Conservation (phyloP, 202 grass and related monocot species). For the Dendrocalamus latiflorus region DNA sequence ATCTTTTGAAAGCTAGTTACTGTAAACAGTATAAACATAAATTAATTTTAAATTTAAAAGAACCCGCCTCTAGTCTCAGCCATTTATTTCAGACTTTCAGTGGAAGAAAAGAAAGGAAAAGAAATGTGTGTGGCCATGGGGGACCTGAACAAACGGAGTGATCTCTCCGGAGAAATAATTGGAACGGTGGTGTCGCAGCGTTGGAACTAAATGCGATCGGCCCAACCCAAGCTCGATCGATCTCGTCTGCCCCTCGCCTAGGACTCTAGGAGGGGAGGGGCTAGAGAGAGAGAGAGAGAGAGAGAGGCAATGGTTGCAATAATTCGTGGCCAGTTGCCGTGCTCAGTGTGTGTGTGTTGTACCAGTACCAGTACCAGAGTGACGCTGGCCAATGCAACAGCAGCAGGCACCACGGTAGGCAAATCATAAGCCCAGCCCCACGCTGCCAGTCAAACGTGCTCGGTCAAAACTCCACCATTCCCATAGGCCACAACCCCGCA, state of each 20-base stretch:
- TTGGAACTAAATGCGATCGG: constrained; percentile 16
- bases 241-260: background rate
- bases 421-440: constrained; percentile 50
- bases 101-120: background rate
- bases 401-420: constrained; percentile 14
- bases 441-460: constrained; percentile 28
- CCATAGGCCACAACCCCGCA: background rate
- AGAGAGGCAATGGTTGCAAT: constrained; percentile 10
- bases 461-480: constrained; percentile 30
- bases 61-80: too few species aligned
- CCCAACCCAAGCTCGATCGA: background rate
- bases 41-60: too few species aligned
- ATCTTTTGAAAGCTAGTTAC: too few species aligned
- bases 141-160: background rate
- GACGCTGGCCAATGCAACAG: constrained; percentile 35
- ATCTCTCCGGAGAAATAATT: background rate
- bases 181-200: too few species aligned
- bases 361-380: background rate
- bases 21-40: too few species aligned
- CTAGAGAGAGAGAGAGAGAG: background rate
- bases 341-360: background rate
- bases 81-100: background rate
- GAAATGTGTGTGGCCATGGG: background rate
- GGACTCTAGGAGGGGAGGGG: background rate
- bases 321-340: constrained; percentile 14